A percentile compares a stretch with the other conserved stretches of the same genome.
Evolutionary conservation across 129 eudicot species (phyloP).

Genomic region (Artemisia tridentata): DNA sequence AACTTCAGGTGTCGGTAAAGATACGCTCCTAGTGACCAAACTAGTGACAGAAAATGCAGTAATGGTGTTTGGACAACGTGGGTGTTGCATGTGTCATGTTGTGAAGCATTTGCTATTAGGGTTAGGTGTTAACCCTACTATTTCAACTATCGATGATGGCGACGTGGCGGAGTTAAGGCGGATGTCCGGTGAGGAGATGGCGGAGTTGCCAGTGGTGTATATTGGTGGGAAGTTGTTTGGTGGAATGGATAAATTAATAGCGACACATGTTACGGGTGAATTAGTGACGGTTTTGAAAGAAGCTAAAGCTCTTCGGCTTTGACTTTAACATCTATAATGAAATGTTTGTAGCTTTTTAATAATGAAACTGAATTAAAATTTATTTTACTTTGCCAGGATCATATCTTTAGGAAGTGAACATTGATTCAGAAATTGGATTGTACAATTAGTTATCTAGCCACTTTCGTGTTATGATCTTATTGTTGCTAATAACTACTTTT

Average conservation of each 20-base stretch:
- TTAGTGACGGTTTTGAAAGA: constrained; percentile 67
- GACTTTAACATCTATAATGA: constrained; percentile 20
- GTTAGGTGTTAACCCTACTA: constrained; percentile 60
- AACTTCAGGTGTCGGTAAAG: constrained; percentile 12
- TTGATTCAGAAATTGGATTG: no score
- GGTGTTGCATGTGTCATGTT: constrained; percentile 77
- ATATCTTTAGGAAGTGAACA: no score
- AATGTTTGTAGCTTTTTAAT: not conserved
- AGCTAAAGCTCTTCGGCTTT: constrained; percentile 81
- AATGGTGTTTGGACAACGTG: constrained; percentile 52
- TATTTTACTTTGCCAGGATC: no score
- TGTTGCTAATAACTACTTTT: no score
- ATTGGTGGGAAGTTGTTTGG: constrained; percentile 82
- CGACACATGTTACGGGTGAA: constrained; percentile 74
- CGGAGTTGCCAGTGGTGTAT: constrained; percentile 67
- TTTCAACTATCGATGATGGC: constrained; percentile 40
- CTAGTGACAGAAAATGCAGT: constrained; percentile 52
- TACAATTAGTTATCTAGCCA: no score
- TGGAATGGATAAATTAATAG: constrained; percentile 67
- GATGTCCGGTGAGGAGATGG: constrained; percentile 20
- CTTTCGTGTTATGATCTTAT: no score
- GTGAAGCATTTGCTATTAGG: constrained; percentile 53
- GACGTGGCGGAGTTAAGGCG: constrained; percentile 32
- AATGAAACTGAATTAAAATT: no score
- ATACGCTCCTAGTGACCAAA: not conserved